Percentiles rank a stretch among this genome's conserved stretches.
Conservation (phyloP, 1,284 basidiomycete genomes). For the Cutaneotrichosporon arboriforme region DNA sequence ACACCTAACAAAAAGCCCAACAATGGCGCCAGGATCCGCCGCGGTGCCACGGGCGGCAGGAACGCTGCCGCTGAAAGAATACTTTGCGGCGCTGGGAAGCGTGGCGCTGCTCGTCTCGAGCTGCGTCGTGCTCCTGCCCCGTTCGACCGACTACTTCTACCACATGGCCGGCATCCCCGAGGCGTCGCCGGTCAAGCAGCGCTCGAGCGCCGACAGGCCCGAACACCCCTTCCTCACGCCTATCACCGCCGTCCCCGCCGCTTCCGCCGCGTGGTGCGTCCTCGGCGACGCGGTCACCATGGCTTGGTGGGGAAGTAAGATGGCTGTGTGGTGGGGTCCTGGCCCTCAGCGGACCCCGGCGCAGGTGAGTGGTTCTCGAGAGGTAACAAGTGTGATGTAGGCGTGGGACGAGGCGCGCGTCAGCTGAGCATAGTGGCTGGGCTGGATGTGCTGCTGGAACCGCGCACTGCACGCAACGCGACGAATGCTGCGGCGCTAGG, state of each 20-base stretch:
- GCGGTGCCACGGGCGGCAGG: not conserved
- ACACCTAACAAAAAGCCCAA: not conserved
- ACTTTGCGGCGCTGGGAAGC: slow-evolving; percentile 67
- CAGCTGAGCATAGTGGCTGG: no score
- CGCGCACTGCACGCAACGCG: no score
- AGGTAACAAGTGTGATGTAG: no score
- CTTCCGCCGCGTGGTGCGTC: slow-evolving; percentile 60
- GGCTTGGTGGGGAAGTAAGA: slow-evolving; percentile 67
- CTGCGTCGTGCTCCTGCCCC: slow-evolving; percentile 61
- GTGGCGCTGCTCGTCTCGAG: slow-evolving; percentile 64
- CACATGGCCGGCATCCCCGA: slow-evolving; percentile 1
- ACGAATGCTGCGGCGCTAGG: no score
- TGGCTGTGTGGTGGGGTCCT: slow-evolving; percentile 53
- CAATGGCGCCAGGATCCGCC: not conserved
- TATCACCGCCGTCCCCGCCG: slow-evolving; percentile 60
- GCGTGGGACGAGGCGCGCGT: no score
- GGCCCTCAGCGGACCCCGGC: no score
- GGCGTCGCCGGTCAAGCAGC: slow-evolving; percentile 20
- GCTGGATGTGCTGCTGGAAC: no score
- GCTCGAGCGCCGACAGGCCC: slow-evolving; percentile 53
- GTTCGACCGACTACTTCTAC: slow-evolving; percentile 53
- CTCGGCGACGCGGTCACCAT: slow-evolving; percentile 58
- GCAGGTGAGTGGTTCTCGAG: no score
- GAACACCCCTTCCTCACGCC: slow-evolving; percentile 62
- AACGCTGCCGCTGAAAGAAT: slow-evolving; percentile 50